Evolutionary conservation across 768 basidiomycete genomes (phyloP).

Genomic region (Suillus americanus): DNA sequence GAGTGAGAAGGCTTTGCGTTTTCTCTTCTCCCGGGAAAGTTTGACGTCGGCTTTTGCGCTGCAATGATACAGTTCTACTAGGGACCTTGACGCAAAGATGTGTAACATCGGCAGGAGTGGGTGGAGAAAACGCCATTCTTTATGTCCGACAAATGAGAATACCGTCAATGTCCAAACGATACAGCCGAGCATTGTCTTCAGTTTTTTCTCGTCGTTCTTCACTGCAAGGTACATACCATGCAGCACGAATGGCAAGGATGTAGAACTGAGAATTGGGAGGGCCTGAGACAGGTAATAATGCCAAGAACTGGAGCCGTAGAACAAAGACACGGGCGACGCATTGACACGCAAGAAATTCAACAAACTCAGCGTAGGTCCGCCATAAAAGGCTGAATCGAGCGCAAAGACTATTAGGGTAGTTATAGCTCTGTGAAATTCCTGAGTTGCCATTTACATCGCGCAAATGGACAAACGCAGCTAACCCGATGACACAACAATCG

Average conservation of each 20-base stretch:
- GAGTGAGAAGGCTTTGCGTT: conserved; percentile 14
- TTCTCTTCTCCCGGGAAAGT: conserved; percentile 4
- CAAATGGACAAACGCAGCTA: conserved; percentile 16
- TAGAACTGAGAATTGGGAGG: conserved; percentile 77
- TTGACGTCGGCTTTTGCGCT: neutral
- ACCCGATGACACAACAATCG: conserved; percentile 50
- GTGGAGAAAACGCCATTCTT: conserved; percentile 97
- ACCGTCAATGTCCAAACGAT: conserved; percentile 61
- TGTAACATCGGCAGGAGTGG: conserved; percentile 86
- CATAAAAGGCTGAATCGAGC: conserved; percentile 75
- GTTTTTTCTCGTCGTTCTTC: conserved; percentile 20
- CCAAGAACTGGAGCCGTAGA: conserved; percentile 85
- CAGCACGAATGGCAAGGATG: conserved; percentile 69
- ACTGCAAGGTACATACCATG: conserved; percentile 52
- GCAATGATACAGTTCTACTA: conserved; percentile 47
- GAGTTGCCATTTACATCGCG: conserved; percentile 3
- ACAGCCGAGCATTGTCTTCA: conserved; percentile 46
- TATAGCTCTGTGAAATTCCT: conserved; percentile 15
- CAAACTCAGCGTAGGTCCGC: conserved; percentile 65
- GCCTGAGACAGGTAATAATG: conserved; percentile 90
- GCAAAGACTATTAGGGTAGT: conserved; percentile 33
- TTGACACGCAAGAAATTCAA: conserved; percentile 85
- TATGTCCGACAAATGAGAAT: conserved; percentile 86
- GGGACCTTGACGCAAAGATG: conserved; percentile 70
- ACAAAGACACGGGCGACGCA: conserved; percentile 81